These are phyloP conservation scores for Hyaloscypha finlandica DNA, from an alignment of 495 filamentous ascomycete species.

Conservation along the genomic window DNA sequence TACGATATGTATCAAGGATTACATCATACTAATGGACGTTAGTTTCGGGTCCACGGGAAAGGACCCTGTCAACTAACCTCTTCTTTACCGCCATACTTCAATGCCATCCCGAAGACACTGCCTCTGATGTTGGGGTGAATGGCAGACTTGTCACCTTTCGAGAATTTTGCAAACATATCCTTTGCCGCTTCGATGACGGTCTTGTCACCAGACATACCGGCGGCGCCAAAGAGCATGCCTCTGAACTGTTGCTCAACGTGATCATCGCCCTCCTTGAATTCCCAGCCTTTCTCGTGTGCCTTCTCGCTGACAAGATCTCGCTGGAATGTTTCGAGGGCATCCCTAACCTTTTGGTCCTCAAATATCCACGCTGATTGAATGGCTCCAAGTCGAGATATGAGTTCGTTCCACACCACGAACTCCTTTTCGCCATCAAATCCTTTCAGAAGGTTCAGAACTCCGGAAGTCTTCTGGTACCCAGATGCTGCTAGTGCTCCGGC, in stretches of 20 bases:
- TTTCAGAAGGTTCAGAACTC: conserved; percentile 80
- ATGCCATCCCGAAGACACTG: conserved; percentile 69
- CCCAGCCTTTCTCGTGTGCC: conserved; percentile 86
- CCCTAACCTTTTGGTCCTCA: conserved; percentile 69
- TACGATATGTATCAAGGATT: conserved; percentile 78
- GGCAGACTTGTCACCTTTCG: conserved; percentile 64
- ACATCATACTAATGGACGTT: conserved; percentile 63
- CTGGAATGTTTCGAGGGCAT: conserved; percentile 81
- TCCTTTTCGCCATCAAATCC: conserved; percentile 81
- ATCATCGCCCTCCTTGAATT: conserved; percentile 77
- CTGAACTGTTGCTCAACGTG: conserved; percentile 90
- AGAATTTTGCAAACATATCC: conserved; percentile 74
- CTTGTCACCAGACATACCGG: conserved; percentile 61
- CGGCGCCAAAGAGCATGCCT: conserved; percentile 65
- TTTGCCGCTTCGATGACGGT: conserved; percentile 61
- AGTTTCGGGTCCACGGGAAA: neutral
- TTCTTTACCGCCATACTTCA: conserved; percentile 71
- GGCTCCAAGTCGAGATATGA: conserved; percentile 71
- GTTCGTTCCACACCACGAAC: conserved; percentile 94
- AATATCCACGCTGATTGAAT: conserved; percentile 88
- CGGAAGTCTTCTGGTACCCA: conserved; percentile 92
- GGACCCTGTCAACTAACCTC: conserved; percentile 52
- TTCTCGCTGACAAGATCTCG: conserved; percentile 71
- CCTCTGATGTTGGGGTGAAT: conserved; percentile 70
- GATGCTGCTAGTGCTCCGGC: conserved; percentile 87